Base-by-base conservation (phyloP, 2,329 filamentous ascomycete genomes). In the Aspergillus sojae region DNA sequence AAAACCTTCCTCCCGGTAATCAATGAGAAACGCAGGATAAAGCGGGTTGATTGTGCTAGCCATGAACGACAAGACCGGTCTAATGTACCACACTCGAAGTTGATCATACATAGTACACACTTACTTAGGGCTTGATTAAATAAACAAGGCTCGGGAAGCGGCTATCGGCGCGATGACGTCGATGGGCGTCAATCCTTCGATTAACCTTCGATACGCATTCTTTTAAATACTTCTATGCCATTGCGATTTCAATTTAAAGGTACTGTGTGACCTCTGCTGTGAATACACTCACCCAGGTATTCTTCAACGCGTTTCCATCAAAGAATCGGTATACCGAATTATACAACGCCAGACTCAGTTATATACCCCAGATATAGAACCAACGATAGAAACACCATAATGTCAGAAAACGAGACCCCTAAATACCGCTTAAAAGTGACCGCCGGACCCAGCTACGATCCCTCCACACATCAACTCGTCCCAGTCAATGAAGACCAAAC, bases 371-470 rank as follows among this genome's bases (percentile, higher is more conserved):
- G 19, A 11, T 4, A 19, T 19, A 30, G 14, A 28, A 9, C 16
- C 46, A 28, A 28, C 46, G 9, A 52, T 32, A 52, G 14, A 52
- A 12, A 12, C 28, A 32, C 3, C 48, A 52, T 12, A 9, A 61
- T 61, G 58, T 19, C 58, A 34, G 28, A 21, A 16, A 52, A 11
- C 28, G 16, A 57, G 12, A 39, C 65, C 43, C 41, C 63, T 5
- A 68, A 72, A 45, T 97, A 95, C 78, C 85, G 92, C 57, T 85
- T 98, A 65, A 87, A 86, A 68, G 89, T 97, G 61, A 96, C 93
- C 0, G 92, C 92, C 1, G 94, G 94, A 2, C 84, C 91, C 1
- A 82, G 83, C 67, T 96, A 97, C 79, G 88, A 95, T 74, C 78
- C 84, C 39, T 78, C 83, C n/a, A 85, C 86, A n/a, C 93, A 97